Percentiles rank a stretch among this genome's conserved stretches.
Evolutionary conservation across 73 alveolate species (phyloP).

Genomic region (Blepharisma stoltei): DNA sequence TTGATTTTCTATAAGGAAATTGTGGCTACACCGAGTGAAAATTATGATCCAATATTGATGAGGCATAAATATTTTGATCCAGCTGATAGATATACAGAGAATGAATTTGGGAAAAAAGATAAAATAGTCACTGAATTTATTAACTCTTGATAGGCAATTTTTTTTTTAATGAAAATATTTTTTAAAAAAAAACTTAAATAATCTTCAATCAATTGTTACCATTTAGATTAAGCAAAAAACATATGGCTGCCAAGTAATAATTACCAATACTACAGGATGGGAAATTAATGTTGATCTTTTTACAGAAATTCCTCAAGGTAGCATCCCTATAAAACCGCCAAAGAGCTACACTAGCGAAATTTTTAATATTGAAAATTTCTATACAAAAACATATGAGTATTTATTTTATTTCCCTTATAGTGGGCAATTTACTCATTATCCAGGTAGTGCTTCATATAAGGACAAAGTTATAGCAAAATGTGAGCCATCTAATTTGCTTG

Average conservation of each 20-base stretch:
- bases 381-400: slow-evolving; percentile 69
- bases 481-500: slow-evolving; percentile 44
- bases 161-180: too few relatives aligned
- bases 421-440: slow-evolving; percentile 73
- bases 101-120: background rate
- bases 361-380: slow-evolving; percentile 57
- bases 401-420: slow-evolving; percentile 90
- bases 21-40: background rate
- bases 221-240: slow-evolving; percentile 41
- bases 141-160: background rate
- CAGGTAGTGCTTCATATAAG: slow-evolving; percentile 72
- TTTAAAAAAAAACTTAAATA: too few relatives aligned
- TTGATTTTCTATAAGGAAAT: slow-evolving; percentile 12
- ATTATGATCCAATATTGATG: background rate
- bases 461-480: slow-evolving; percentile 78
- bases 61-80: background rate
- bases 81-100: background rate
- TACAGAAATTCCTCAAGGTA: slow-evolving; percentile 89
- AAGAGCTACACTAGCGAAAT: slow-evolving; percentile 59
- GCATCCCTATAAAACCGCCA: slow-evolving; percentile 70
- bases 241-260: slow-evolving; percentile 77
- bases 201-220: background rate
- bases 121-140: background rate
- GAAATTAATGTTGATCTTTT: slow-evolving; percentile 63
- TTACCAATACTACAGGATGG: slow-evolving; percentile 81